Base-by-base conservation (phyloP, 768 basidiomycete species). In the Boletus rubropictus region DNA sequence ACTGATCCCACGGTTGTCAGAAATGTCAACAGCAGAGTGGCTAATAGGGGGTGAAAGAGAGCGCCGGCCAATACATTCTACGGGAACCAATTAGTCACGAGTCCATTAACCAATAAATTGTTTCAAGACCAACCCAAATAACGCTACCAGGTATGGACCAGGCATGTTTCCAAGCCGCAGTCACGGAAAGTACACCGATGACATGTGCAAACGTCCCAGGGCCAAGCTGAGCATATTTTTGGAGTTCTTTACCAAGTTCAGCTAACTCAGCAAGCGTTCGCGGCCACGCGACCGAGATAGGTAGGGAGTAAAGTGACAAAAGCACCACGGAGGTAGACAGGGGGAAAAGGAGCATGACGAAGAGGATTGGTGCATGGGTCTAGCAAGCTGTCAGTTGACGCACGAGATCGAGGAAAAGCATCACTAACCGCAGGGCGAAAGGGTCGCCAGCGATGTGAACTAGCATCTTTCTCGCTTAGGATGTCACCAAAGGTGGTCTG, bases 91-190 rank as follows among this genome's bases (percentile, higher is more conserved):
- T 61, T 35, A 61, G 48, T 53, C 52, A 50, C 44, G 46, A 53
- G 51, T 22, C 21, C 18, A 44, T 21, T 18, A 29, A 21, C 24
- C 6, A 25, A 15, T 18, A 42, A 8, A 17, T 5, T 8, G 1
- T 14, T 40, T 35, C 15, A 21, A 36, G 51, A 72, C 83, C 47
- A 52, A 89, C 89, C 85, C 93, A 84, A 40, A 95, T 76, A 39
- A 95, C 91, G 55, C 89, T 92, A 7, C 94, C 94, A 8, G 94
- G 94, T 48, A 97, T 80, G 50, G 89, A 93, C 94, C 93, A 97
- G 4, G 93, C 91, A 64, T 97, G 94, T 68, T 93, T 96, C 91
- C 92, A 97, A 24, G 91, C 71, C 4, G 89, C 89, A 15, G 86
- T 84, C 12, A 93, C 74, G 32, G 86, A 82, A 57, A 97, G 75